phyloP scores from a whole-genome alignment of 495 filamentous ascomycete species.

The Aspergillus haitiensis region DNA sequence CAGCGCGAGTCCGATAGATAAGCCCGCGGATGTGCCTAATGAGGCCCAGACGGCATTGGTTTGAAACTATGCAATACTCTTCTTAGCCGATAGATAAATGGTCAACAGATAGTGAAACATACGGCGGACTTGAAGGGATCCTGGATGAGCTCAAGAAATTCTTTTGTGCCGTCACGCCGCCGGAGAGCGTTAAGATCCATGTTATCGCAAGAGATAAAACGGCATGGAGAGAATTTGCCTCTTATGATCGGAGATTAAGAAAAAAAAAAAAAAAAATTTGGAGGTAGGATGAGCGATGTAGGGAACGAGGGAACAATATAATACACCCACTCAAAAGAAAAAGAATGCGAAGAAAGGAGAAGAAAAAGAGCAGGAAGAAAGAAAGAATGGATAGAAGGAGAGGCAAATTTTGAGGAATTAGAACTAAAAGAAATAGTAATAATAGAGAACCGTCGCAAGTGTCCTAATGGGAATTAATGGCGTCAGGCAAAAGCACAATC shows the following conservation, averaged over 20 bases:
- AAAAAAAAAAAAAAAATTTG: slow-evolving; percentile 13
- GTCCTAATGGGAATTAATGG: background rate
- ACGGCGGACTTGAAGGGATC: slow-evolving; percentile 51
- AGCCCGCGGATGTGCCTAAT: slow-evolving; percentile 75
- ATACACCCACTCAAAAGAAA: background rate
- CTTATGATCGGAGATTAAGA: slow-evolving; percentile 10
- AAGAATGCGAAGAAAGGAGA: background rate
- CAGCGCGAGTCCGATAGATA: slow-evolving; percentile 69
- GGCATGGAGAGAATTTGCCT: slow-evolving; percentile 25
- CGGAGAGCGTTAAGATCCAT: slow-evolving; percentile 35
- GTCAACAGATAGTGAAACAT: slow-evolving; percentile 20
- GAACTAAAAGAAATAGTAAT: background rate
- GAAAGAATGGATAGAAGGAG: background rate
- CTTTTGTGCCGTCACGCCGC: slow-evolving; percentile 32
- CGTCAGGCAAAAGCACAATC: background rate
- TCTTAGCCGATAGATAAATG: background rate
- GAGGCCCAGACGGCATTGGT: slow-evolving; percentile 72
- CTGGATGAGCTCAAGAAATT: slow-evolving; percentile 49
- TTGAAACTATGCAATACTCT: slow-evolving; percentile 47
- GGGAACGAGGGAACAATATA: slow-evolving; percentile 10
- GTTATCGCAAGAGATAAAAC: slow-evolving; percentile 23
- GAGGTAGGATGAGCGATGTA: slow-evolving; percentile 17
- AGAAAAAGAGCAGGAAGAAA: background rate
- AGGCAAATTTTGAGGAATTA: background rate
- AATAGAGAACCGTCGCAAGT: background rate